Evolutionary conservation across 2,329 filamentous ascomycete genomes (phyloP), one percentile per base, ranked within the genome.

Genomic region (Bertia moriformis): DNA sequence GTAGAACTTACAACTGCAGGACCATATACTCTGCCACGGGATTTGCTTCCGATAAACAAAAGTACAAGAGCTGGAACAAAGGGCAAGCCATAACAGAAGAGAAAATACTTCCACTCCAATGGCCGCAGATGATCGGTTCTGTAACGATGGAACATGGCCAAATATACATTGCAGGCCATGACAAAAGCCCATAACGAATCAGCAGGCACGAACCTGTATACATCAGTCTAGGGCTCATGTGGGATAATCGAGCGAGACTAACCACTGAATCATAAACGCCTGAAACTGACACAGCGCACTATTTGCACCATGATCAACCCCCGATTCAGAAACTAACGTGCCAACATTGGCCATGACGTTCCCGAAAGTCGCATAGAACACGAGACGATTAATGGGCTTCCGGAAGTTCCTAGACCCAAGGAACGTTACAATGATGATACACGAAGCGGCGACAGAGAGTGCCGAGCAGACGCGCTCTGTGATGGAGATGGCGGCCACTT

Each of bases 151-250:
- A 75, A 74, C 49, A 78, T 71, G 2, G 72, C 71, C 2, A 77
- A 55, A 47, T 73, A 73, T 40, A 78, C 73, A 48, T 78, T 78
- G 38, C 65, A 58, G 2, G 73, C 71, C 71, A 78, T 78, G 37
- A 66, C 67, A 42, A 74, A 63, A 2, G 67, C 66, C 70, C 66
- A 75, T 19, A 71, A 45, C 2, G 65, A 62, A 53, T 72, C 68
- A 14, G 65, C 65, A 14, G 63, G 64, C 59, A 70, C 66, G 47
- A 73, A 73, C 67, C 62, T 69, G n/a, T 29, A 29, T 10, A 10
- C 10, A 29, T 29, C 24, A 29, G 24, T 29, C 10, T 10, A 29
- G 10, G 24, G n/a, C 10, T n/a, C 10, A 10, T 29, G 10, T n/a
- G 10, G n/a, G 13, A 17, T 24, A 24, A 42, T 17, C 19, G 5